Evolutionary conservation across 108 stramenopile species (phyloP).

Genomic region (Cylindrotheca fusiformis): DNA sequence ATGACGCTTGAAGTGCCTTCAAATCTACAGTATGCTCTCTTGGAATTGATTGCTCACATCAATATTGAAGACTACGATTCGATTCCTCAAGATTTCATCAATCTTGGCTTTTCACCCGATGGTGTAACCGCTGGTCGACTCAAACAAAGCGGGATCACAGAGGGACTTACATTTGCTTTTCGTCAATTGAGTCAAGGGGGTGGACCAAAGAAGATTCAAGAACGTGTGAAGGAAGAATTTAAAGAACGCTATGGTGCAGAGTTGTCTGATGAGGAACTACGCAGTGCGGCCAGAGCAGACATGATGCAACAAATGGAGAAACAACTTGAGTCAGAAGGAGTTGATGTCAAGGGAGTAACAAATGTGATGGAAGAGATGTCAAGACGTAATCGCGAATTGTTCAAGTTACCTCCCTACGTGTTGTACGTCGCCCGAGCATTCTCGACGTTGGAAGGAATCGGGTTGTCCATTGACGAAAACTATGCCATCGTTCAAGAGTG

Average conservation of each 20-base stretch:
- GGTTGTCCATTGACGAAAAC: slow-evolving; percentile 77
- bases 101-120: slow-evolving; percentile 68
- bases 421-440: slow-evolving; percentile 80
- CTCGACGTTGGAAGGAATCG: slow-evolving; percentile 86
- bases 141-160: slow-evolving; percentile 63
- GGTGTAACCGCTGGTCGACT: slow-evolving; percentile 61
- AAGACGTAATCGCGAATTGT: slow-evolving; percentile 71
- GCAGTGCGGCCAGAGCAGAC: slow-evolving; percentile 53
- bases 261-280: slow-evolving; percentile 57
- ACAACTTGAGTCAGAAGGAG: slow-evolving; percentile 66
- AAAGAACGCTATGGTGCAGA: slow-evolving; percentile 63
- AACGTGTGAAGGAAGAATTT: slow-evolving; percentile 75
- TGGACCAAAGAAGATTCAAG: slow-evolving; percentile 77
- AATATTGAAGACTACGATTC: slow-evolving; percentile 85
- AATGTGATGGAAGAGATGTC: slow-evolving; percentile 83
- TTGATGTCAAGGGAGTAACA: slow-evolving; percentile 76
- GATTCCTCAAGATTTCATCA: slow-evolving; percentile 83
- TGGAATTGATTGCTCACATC: slow-evolving; percentile 90
- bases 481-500: slow-evolving; percentile 90
- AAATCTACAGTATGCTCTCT: slow-evolving; percentile 78
- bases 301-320: slow-evolving; percentile 74
- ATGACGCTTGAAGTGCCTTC: slow-evolving; percentile 76
- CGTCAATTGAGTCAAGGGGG: slow-evolving; percentile 69
- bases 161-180: slow-evolving; percentile 71
- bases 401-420: slow-evolving; percentile 76